Conservation (phyloP, 108 stramenopile genomes). For the Asterionellopsis glacialis region DNA sequence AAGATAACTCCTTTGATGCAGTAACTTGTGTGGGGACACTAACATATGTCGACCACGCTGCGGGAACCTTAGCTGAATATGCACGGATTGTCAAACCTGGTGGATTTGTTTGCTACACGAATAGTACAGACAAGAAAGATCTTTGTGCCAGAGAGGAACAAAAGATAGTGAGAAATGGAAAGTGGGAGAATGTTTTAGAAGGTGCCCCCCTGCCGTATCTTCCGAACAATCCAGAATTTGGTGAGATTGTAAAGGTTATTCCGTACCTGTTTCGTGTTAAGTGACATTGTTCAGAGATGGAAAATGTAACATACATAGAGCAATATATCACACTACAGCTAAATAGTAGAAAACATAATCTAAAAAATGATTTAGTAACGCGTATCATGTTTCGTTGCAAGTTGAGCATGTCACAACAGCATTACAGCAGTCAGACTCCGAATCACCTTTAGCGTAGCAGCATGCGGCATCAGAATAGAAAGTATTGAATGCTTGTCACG, state of each 20-base stretch:
- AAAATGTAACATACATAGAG: no score
- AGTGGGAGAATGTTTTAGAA: neutral
- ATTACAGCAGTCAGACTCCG: no score
- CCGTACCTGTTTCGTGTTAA: neutral
- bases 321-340: no score
- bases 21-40: slow-evolving; percentile 10
- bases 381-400: no score
- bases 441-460: no score
- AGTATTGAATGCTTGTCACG: no score
- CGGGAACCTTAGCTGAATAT: slow-evolving; percentile 7
- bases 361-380: no score
- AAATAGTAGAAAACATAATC: no score
- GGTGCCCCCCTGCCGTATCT: neutral
- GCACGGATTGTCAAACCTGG: slow-evolving; percentile 7
- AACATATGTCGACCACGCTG: slow-evolving; percentile 9
- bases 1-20: slow-evolving; percentile 3
- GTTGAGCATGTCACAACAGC: no score
- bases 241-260: neutral
- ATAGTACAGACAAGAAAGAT: slow-evolving; percentile 15
- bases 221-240: slow-evolving; percentile 1
- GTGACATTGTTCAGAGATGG: no score
- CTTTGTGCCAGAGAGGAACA: neutral
- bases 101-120: slow-evolving; percentile 8
- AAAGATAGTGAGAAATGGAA: neutral
- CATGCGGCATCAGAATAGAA: no score